Base-by-base conservation (phyloP, 2,329 filamentous ascomycete species). In the Colletotrichum noveboracense region DNA sequence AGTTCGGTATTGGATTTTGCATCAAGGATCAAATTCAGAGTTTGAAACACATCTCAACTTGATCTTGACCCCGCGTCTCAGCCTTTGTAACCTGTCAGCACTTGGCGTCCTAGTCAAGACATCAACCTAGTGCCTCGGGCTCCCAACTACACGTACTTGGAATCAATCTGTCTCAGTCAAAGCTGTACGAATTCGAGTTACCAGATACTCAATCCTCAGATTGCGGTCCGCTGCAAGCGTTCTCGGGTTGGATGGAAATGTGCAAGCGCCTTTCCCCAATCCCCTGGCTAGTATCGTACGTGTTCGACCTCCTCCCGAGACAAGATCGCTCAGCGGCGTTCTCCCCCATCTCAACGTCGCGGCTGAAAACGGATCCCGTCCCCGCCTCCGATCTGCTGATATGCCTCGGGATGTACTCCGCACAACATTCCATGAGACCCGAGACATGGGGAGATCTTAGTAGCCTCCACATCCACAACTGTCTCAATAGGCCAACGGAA, bases 151-250 rank as follows among this genome's bases (percentile, higher is more conserved):
- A 13, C 2, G 43, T 48, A 48, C 43, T 21, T 48, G 43, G 43
- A 6, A 10, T 18, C 18, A 9, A n/a, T 18, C 18, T 43, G 38
- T 43, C 38, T 43, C 18, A 48, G 43, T 0, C n/a, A 13, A 0
- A 21, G 0, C 43, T 48, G 43, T 13, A n/a, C n/a, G 2, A 7
- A 0, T 21, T 21, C n/a, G 1, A 21, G 0, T 48, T 0, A 36
- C n/a, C 43, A 48, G 1, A 21, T 5, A 4, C 2, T 48, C n/a
- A 52, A 21, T 52, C 13, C 6, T 6, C n/a, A 52, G 6, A 21
- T 13, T 21, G 12, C 2, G n/a, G 43, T 21, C 10, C 10, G 0
- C 43, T 0, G 43, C 4, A 52, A 52, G n/a, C 43, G 43, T 52
- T 52, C 6, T 13, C 4, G 6, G 6, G 10, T 13, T 21, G n/a